Conservation (phyloP, 768 basidiomycete genomes). For the Suillus lakei region DNA sequence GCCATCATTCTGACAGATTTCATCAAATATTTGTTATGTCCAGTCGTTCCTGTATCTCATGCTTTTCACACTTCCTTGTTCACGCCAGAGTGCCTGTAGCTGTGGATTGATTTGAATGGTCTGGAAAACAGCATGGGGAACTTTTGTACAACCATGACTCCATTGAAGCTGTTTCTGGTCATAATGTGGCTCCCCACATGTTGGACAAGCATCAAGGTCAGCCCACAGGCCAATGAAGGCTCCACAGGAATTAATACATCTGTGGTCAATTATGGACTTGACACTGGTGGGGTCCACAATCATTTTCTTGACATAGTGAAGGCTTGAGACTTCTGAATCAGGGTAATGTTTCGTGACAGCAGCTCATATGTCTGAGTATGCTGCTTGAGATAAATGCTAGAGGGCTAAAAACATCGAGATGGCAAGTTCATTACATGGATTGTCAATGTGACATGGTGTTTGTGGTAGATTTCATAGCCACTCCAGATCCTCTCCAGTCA, state of each 20-base stretch:
- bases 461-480: slow-evolving; percentile 10
- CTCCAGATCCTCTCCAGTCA: slow-evolving; percentile 7
- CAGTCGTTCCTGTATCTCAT: slow-evolving; percentile 30
- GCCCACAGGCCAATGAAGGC: slow-evolving; percentile 28
- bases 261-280: slow-evolving; percentile 32
- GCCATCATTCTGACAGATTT: slow-evolving; percentile 22
- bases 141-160: slow-evolving; percentile 11
- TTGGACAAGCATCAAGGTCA: slow-evolving; percentile 16
- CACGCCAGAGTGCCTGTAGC: slow-evolving; percentile 42
- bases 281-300: not conserved
- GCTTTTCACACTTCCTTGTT: slow-evolving; percentile 22
- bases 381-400: slow-evolving; percentile 11
- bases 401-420: slow-evolving; percentile 14
- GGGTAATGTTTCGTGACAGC: not conserved
- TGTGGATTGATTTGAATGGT: slow-evolving; percentile 48
- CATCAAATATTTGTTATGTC: slow-evolving; percentile 22
- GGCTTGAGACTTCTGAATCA: not conserved
- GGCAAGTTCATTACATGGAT: slow-evolving; percentile 5
- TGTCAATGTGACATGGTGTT: slow-evolving; percentile 5
- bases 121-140: slow-evolving; percentile 20
- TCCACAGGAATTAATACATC: slow-evolving; percentile 40
- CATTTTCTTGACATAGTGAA: not conserved
- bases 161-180: not conserved
- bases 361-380: slow-evolving; percentile 2
- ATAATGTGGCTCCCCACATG: slow-evolving; percentile 32